Conservation (phyloP, 257 asterid genomes). For the Catharanthus roseus region DNA sequence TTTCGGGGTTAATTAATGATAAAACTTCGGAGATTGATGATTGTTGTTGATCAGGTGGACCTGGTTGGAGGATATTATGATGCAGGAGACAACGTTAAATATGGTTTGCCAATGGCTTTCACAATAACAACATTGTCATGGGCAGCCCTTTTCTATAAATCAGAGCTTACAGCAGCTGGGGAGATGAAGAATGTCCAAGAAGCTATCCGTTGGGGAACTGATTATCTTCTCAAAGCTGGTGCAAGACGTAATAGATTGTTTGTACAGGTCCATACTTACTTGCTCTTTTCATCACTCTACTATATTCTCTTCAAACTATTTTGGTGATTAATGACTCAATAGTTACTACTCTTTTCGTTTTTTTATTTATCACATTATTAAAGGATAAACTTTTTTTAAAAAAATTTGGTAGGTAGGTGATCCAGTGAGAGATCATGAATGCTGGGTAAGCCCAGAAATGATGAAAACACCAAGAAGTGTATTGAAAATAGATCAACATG, state of each 20-base stretch:
- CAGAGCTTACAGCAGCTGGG: conserved; percentile 55
- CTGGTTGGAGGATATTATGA: conserved; percentile 86
- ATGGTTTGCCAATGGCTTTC: conserved; percentile 81
- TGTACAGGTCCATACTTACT: too few species aligned
- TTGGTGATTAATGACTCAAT: too few species aligned
- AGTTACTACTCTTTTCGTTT: too few species aligned
- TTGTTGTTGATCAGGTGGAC: conserved; percentile 44
- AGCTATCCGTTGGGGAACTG: conserved; percentile 72
- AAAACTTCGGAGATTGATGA: neutral
- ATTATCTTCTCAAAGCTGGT: conserved; percentile 65
- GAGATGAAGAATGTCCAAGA: conserved; percentile 39
- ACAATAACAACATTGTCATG: conserved; percentile 70
- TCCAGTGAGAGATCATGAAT: conserved; percentile 61
- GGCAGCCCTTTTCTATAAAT: conserved; percentile 44
- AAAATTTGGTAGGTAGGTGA: conserved; percentile 64
- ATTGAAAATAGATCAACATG: conserved; percentile 38
- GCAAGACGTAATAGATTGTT: conserved; percentile 33
- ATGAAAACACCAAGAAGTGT: conserved; percentile 63
- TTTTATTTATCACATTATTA: too few species aligned
- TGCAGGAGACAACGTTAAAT: conserved; percentile 83
- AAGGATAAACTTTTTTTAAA: neutral
- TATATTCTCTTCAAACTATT: too few species aligned
- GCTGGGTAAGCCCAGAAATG: conserved; percentile 78
- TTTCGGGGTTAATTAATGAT: neutral
- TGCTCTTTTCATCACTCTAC: too few species aligned